phyloP scores from a whole-genome alignment of 2,329 filamentous ascomycete species.

The Xylariaceae sp. region DNA sequence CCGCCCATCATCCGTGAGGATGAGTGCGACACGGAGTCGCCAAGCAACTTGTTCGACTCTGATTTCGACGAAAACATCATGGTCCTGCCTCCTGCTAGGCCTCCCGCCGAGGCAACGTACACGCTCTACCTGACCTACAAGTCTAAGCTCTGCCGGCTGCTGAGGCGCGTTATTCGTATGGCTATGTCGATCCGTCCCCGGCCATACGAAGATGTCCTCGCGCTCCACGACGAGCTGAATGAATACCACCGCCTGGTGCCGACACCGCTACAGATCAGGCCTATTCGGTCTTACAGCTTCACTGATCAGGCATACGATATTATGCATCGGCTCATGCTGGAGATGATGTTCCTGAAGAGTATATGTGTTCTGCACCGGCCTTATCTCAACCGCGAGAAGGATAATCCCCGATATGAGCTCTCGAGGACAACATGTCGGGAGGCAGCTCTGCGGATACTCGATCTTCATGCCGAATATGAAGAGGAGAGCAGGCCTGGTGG shows the following conservation, averaged over 20 bases:
- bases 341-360: slow-evolving; percentile 40
- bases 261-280: slow-evolving; percentile 30
- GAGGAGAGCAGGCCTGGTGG: slow-evolving; percentile 40
- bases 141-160: slow-evolving; percentile 33
- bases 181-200: slow-evolving; percentile 30
- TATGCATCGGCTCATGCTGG: slow-evolving; percentile 41
- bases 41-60: slow-evolving; percentile 39
- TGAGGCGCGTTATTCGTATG: slow-evolving; percentile 35
- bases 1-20: slow-evolving; percentile 41
- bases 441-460: slow-evolving; percentile 36
- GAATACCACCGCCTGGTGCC: slow-evolving; percentile 31
- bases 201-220: slow-evolving; percentile 30
- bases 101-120: slow-evolving; percentile 34
- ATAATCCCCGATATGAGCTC: slow-evolving; percentile 28
- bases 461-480: slow-evolving; percentile 40
- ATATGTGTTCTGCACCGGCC: slow-evolving; percentile 43
- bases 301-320: slow-evolving; percentile 36
- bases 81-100: slow-evolving; percentile 34
- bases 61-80: slow-evolving; percentile 42
- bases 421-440: slow-evolving; percentile 36
- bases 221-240: slow-evolving; percentile 33
- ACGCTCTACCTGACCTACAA: slow-evolving; percentile 36
- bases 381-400: slow-evolving; percentile 34
- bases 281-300: slow-evolving; percentile 35
- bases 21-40: slow-evolving; percentile 37